Base-by-base conservation (phyloP, 495 filamentous ascomycete genomes). In the Penicillium herquei region DNA sequence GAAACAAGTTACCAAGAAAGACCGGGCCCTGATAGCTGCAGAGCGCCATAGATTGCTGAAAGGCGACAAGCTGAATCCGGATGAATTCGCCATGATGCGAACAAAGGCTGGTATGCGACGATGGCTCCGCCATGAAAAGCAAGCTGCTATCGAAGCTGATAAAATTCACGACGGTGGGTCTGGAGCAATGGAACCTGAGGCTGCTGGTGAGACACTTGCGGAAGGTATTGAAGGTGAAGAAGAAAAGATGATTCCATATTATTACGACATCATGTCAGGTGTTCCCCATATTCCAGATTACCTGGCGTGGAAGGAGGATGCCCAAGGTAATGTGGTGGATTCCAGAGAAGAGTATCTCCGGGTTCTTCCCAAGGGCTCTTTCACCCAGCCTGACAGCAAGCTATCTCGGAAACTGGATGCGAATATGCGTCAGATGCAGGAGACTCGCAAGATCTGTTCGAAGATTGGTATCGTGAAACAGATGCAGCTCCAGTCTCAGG, bases 1-100 rank as follows among this genome's bases (percentile, higher is more conserved):
- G 94, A 99, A 98, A 76, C 92, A 96, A 68, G 90, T 96, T 37
- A 99, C 94, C 3, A 97, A 97, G 72, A 96, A 95, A 68, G 92
- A 95, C 57, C 85, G 94, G 43, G 94, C 94, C n/a, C 75, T 88
- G 12, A 84, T 93, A 39, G 91, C 94, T 9, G 83, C 87, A 43
- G 79, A 82, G 56, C 59, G 94, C 21, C 87, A 92, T 70, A 87
- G 89, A 44, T 80, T 98, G 17, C 93, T 99, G 65, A 84, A 85
- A 54, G 87, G 85, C 35, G 86, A 93, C 60, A 91, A 83, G 68
- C 77, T 99, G 16, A 95, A 96, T 62, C 63, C 81, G 6, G 94
- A 99, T 5, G 90, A 92, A 59, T 91, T 91, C 12, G 94, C 94
- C 37, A 72, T 97, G 37, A 73, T 97, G 32, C 77, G 95, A 54